Base-by-base conservation (phyloP, 192 early-diverging fungal genomes). In the Chytriomyces confervae region DNA sequence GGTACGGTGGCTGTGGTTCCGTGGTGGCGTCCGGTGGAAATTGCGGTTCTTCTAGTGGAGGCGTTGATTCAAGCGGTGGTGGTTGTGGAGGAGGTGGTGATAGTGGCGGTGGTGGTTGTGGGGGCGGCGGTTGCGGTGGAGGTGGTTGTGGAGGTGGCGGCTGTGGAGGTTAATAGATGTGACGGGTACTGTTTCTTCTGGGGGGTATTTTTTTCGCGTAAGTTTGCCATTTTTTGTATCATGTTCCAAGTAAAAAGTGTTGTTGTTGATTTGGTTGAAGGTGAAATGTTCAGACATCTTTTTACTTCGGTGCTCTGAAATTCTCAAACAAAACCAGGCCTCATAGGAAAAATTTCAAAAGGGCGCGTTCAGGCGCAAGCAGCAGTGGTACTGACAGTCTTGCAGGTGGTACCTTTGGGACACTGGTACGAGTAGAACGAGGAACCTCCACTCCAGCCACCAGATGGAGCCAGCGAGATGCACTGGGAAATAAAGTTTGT, bases 381-480 rank as follows among this genome's bases (percentile, higher is more conserved):
- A 8, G 69, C 50, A 3, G 16, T 27, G 16, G 18, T 27, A 16
- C 69, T 5, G 7, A 48, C 46, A 13, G 69, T 70, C 27, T 49
- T n/a, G 69, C 69, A 70, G 11, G 50, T 27, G 47, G 69, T 70
- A 18, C 69, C 69, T 11, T 53, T 9, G 23, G 69, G 69, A n/a
- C 69, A 70, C 50, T 50, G 69, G 69, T 70, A 70, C 69, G 50
- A 24, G 50, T 70, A 70, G 49, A 47, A 70, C 1, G 27, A 16
- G 27, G 50, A 53, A 4, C 49, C 69, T 7, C 69, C 69, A 23
- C 20, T 48, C 7, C 8, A 70, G 36, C 69, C 27, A 29, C 69
- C 69, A 13, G 20, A 29, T 3, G 69, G 49, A 18, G 69, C 69
- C 50, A 70, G 27, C 36, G 69, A 70, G 50, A 70, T 27, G 36